phyloP scores from a whole-genome alignment of 257 asterid species.

The Oldenlandia corymbosa region DNA sequence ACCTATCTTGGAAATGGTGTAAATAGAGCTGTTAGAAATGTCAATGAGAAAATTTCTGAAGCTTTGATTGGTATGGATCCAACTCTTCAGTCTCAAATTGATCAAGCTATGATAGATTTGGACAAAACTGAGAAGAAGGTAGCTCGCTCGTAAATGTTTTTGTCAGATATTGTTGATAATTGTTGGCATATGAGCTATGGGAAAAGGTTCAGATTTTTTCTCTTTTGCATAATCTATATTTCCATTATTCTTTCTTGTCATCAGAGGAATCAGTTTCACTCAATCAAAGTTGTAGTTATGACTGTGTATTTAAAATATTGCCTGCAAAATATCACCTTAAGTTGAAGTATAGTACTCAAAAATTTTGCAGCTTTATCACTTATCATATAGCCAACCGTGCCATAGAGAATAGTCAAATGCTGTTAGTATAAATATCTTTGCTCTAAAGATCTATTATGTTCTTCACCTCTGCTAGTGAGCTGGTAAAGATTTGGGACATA shows the following conservation, averaged over 20 bases:
- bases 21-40: constrained; percentile 81
- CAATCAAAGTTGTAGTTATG: too few relatives aligned
- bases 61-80: constrained; percentile 99
- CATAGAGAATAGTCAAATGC: background rate
- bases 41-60: constrained; percentile 91
- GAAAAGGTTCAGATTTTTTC: constrained; percentile 2
- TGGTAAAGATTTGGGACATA: background rate
- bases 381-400: background rate
- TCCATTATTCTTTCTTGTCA: too few relatives aligned
- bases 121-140: constrained; percentile 98
- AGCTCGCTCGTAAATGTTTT: constrained; percentile 4
- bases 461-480: background rate
- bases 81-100: constrained; percentile 92
- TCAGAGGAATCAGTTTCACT: background rate
- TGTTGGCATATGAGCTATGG: too few relatives aligned
- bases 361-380: background rate
- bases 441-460: background rate
- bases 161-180: background rate
- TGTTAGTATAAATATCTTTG: background rate
- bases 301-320: background rate
- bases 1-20: constrained; percentile 93
- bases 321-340: too few relatives aligned
- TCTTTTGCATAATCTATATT: background rate
- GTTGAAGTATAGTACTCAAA: background rate
- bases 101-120: constrained; percentile 97